Base-by-base conservation (phyloP, 371 early-diverging fungal species). In the Zopfochytrium polystomum region DNA sequence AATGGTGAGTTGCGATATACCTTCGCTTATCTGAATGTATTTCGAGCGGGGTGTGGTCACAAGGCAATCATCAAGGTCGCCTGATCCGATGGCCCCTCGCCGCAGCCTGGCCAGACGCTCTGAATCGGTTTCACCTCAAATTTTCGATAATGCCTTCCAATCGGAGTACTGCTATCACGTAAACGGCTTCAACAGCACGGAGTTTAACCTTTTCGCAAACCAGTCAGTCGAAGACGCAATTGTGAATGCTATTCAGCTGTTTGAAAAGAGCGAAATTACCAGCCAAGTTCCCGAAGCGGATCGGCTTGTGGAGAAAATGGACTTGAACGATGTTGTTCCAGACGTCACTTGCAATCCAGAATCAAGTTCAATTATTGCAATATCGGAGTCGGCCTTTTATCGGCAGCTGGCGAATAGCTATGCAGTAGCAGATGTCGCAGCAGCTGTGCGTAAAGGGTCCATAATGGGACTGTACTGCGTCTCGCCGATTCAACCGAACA, bases 121-220 rank as follows among this genome's bases (percentile, higher is more conserved):
- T n/a, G n/a, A n/a, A n/a, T n/a, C n/a, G n/a, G n/a, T n/a, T n/a
- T n/a, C n/a, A n/a, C n/a, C n/a, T n/a, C 58, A 46, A 6, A 58
- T 48, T 31, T 34, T 58, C 3, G 23, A 9, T 25, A 43, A 58
- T 26, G 58, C 58, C 2, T 58, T 58, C 48, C 48, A 58, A 48
- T 26, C 49, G 4, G 58, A 58, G 35, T 58, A 58, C 33, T 58
- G 48, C 58, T 22, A 48, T 5, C 58, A 58, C 29, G 58, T 49
- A 3, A 31, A 58, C 26, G 58, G 58, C 3, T 58, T 43, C 27
- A 38, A 33, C 49, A 26, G 46, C 47, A 48, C 58, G 7, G 23
- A 46, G 4, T 58, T 46, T 43, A 58, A 58, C 34, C 7, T 58
- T 32, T 58, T 58, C 26, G 38, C 33, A 3, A 18, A 7, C n/a